Conservation (phyloP, 306 rosid species). For the Adenanthera pavonina region DNA sequence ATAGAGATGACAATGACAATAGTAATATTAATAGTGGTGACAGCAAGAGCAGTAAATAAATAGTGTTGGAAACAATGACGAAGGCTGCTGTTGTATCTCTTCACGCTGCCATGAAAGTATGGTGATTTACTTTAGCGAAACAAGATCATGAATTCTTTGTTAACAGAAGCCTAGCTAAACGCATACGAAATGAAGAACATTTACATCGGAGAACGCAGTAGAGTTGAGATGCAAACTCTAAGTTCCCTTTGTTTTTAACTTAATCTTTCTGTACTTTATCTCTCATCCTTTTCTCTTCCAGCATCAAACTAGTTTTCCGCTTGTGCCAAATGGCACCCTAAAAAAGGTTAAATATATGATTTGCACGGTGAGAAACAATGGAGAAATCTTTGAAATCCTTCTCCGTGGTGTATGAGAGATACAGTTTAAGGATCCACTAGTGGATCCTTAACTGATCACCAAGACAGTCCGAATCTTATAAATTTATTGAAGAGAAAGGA, state of each 20-base stretch:
- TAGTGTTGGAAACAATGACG: background rate
- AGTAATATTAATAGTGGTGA: background rate
- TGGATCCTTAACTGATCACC: too few species aligned
- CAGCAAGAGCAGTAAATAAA: background rate
- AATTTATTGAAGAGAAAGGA: too few species aligned
- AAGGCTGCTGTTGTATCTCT: background rate
- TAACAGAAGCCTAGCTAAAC: background rate
- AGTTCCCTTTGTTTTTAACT: background rate
- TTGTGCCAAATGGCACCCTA: too few species aligned
- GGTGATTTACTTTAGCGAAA: background rate
- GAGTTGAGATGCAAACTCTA: background rate
- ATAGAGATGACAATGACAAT: background rate
- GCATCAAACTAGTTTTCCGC: too few species aligned
- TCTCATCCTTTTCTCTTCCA: too few species aligned
- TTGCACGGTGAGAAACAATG: too few species aligned
- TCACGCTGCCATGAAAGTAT: background rate
- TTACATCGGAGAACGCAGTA: background rate
- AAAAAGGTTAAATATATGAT: too few species aligned
- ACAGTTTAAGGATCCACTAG: too few species aligned
- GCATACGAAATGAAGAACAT: background rate
- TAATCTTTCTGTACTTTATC: too few species aligned
- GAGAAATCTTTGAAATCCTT: too few species aligned
- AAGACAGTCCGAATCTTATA: too few species aligned
- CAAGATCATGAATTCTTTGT: background rate
- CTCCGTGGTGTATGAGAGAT: too few species aligned